phyloP scores from a whole-genome alignment of 345 rosid species.

The Moricandia arvensis region DNA sequence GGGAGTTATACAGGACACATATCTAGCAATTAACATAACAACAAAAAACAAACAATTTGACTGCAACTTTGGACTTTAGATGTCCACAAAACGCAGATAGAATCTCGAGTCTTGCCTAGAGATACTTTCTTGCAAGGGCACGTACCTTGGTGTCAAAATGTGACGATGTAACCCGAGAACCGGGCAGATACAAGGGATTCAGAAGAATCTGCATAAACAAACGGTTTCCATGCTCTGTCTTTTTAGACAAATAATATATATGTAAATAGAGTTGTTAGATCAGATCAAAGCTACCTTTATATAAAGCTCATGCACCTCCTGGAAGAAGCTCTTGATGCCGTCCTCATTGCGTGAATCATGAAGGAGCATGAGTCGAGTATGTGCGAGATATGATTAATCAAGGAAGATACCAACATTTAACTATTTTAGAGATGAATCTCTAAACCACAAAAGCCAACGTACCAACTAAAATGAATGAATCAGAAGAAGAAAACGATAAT shows the following conservation, averaged over 20 bases:
- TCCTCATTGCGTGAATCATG: conserved; percentile 95
- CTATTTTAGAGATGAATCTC: neutral
- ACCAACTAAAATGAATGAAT: neutral
- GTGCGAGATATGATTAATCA: conserved; percentile 52
- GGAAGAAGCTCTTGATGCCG: conserved; percentile 86
- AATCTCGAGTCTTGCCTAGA: conserved; percentile 38
- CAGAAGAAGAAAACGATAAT: neutral
- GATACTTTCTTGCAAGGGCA: conserved; percentile 84
- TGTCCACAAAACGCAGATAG: neutral
- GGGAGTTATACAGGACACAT: neutral
- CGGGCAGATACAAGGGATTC: conserved; percentile 86
- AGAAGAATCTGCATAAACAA: conserved; percentile 61
- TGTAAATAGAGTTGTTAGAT: neutral
- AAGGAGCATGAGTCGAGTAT: conserved; percentile 92
- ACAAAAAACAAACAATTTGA: conserved; percentile 7
- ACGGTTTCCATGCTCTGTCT: neutral
- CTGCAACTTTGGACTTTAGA: conserved; percentile 1
- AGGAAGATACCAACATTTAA: conserved; percentile 35
- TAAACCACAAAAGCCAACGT: no score
- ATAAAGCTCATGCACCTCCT: conserved; percentile 44
- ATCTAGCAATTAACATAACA: neutral
- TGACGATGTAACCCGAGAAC: conserved; percentile 80
- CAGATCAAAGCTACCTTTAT: conserved; percentile 29
- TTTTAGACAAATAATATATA: neutral
- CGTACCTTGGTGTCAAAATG: conserved; percentile 95